Evolutionary conservation across 208 protist genomes (phyloP).

Genomic region (Crithidia fasciculata): DNA sequence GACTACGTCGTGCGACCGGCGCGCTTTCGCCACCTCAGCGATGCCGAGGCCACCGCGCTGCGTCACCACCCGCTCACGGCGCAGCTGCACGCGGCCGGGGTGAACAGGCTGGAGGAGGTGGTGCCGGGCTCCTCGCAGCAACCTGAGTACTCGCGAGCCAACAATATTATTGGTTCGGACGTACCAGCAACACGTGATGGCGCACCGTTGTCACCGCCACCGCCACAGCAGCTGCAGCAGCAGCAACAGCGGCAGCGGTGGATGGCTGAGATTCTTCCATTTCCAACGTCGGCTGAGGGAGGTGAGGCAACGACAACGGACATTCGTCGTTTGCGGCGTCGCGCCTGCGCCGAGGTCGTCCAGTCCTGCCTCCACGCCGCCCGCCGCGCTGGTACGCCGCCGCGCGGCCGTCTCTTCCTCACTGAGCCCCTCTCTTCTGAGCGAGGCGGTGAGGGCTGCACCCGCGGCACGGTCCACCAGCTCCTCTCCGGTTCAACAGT

Average conservation of each 20-base stretch:
- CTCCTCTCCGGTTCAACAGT: conserved; percentile 12
- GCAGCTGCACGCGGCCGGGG: conserved; percentile 2
- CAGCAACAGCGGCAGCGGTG: not conserved
- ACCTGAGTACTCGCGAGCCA: too few relatives aligned
- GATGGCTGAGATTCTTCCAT: not conserved
- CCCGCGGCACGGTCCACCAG: not conserved
- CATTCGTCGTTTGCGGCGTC: not conserved
- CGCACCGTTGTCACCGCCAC: not conserved
- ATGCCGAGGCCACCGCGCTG: not conserved
- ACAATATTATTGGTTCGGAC: too few relatives aligned
- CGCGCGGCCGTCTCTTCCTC: not conserved
- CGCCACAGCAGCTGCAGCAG: not conserved
- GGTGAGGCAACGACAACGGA: not conserved
- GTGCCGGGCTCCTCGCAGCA: not conserved
- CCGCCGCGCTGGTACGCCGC: not conserved
- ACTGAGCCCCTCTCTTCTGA: not conserved
- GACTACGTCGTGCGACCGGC: conserved; percentile 15
- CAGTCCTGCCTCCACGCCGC: conserved; percentile 21
- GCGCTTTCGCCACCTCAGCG: not conserved
- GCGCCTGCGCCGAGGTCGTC: conserved; percentile 19
- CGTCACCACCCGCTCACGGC: not conserved
- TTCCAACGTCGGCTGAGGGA: not conserved
- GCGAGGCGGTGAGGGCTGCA: not conserved
- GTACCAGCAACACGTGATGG: too few relatives aligned
- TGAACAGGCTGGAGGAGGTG: conserved; percentile 18